phyloP scores from a whole-genome alignment of 257 asterid species.

The Voacanga thouarsii region DNA sequence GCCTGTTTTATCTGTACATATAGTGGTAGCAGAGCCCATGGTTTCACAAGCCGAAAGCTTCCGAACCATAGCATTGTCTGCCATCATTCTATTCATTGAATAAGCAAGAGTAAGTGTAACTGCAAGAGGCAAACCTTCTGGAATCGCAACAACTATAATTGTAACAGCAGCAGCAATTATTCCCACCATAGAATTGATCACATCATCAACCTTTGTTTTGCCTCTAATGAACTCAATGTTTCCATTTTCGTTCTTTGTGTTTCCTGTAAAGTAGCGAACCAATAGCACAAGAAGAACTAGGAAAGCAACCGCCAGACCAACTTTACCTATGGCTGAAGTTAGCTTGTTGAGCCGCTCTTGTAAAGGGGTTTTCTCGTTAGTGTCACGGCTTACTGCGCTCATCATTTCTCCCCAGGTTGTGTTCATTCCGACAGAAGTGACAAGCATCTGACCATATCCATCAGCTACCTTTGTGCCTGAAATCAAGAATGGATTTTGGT shows the following conservation, averaged over 20 bases:
- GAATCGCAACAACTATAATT: slow-evolving; percentile 52
- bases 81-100: slow-evolving; percentile 58
- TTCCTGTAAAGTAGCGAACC: slow-evolving; percentile 46
- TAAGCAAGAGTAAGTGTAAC: slow-evolving; percentile 57
- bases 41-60: slow-evolving; percentile 56
- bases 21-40: slow-evolving; percentile 53
- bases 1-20: slow-evolving; percentile 52
- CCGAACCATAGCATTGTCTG: slow-evolving; percentile 53
- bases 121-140: slow-evolving; percentile 57
- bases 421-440: slow-evolving; percentile 44
- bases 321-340: slow-evolving; percentile 42
- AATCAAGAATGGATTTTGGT: slow-evolving; percentile 34
- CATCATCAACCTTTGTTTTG: slow-evolving; percentile 32
- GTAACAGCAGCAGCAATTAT: slow-evolving; percentile 44
- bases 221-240: slow-evolving; percentile 29
- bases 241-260: slow-evolving; percentile 32
- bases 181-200: slow-evolving; percentile 42
- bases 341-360: slow-evolving; percentile 45
- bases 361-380: slow-evolving; percentile 46
- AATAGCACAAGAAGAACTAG: slow-evolving; percentile 40
- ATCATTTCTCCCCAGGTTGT: slow-evolving; percentile 58
- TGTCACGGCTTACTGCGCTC: slow-evolving; percentile 30
- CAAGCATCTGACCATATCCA: slow-evolving; percentile 46
- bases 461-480: slow-evolving; percentile 42
- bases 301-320: slow-evolving; percentile 45